Evolutionary conservation across 73 alveolate genomes (phyloP).

Genomic region (Paramecium caudatum): DNA sequence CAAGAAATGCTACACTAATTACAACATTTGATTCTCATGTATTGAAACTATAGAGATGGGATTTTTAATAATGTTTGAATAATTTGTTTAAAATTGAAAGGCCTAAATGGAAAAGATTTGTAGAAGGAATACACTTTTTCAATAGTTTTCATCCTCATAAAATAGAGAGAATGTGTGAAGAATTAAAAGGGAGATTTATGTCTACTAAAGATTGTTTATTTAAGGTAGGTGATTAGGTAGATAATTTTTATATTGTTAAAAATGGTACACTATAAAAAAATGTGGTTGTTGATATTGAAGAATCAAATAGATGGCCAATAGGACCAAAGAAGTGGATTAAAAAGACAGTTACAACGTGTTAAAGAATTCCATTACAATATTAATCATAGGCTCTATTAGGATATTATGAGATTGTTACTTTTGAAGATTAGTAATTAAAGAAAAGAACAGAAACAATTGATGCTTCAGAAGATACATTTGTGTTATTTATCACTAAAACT

Average conservation of each 20-base stretch:
- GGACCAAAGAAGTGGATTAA: conserved; percentile 68
- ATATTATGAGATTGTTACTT: conserved; percentile 68
- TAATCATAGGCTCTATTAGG: conserved; percentile 66
- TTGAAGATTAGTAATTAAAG: conserved; percentile 13
- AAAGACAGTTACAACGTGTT: conserved; percentile 24
- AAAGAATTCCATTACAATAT: conserved; percentile 51
- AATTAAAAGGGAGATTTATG: conserved; percentile 70
- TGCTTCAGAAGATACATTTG: conserved; percentile 71
- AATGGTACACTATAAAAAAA: conserved; percentile 64
- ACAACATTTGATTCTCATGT: conserved; percentile 60
- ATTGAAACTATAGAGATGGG: conserved; percentile 62
- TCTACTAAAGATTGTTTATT: conserved; percentile 75
- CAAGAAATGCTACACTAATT: conserved; percentile 56
- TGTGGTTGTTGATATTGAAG: conserved; percentile 69
- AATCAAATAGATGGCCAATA: conserved; percentile 73
- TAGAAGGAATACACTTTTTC: conserved; percentile 60
- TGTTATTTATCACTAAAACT: conserved; percentile 37
- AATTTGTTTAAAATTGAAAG: conserved; percentile 39
- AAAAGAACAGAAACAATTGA: conserved; percentile 75
- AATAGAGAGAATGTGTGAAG: conserved; percentile 76
- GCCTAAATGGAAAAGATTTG: conserved; percentile 60
- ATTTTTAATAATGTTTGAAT: conserved; percentile 67
- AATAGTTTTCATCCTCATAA: conserved; percentile 68
- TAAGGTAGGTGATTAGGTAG: conserved; percentile 71
- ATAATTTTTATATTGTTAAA: conserved; percentile 73